Evolutionary conservation across 2,329 filamentous ascomycete species (phyloP).

Genomic region (Aspergillus bombycis): DNA sequence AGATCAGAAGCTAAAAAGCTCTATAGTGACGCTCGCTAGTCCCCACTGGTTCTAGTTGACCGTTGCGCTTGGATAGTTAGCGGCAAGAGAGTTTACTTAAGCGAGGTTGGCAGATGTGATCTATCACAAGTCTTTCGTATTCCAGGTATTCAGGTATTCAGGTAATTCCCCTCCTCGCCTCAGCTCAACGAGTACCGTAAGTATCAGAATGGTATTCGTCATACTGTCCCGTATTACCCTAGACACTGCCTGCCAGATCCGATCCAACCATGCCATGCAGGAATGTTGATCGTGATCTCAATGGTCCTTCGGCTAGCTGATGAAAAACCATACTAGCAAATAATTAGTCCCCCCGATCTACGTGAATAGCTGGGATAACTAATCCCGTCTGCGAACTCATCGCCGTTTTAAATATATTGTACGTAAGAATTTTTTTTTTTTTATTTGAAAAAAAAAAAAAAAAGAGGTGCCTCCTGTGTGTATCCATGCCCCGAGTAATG

Average conservation of each 20-base stretch:
- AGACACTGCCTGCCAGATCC: not conserved
- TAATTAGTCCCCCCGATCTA: not conserved
- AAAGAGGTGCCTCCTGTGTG: too few species aligned
- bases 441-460: too few species aligned
- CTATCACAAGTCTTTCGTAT: not conserved
- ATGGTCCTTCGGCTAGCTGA: not conserved
- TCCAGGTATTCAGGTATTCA: not conserved
- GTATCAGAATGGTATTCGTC: not conserved
- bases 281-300: conserved; percentile 1
- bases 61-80: not conserved
- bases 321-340: not conserved
- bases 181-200: not conserved
- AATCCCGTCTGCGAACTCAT: not conserved
- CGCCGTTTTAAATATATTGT: not conserved
- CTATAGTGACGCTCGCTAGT: not conserved
- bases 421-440: not conserved
- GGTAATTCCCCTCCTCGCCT: not conserved
- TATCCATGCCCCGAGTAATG: not conserved
- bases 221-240: not conserved
- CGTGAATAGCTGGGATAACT: not conserved
- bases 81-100: not conserved
- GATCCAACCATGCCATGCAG: not conserved
- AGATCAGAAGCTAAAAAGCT: not conserved
- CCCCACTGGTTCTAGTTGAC: not conserved
- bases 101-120: not conserved